These are phyloP conservation scores for Carex pumila DNA, from an alignment of 176 grass and related monocot genomes.

Conservation along the genomic window DNA sequence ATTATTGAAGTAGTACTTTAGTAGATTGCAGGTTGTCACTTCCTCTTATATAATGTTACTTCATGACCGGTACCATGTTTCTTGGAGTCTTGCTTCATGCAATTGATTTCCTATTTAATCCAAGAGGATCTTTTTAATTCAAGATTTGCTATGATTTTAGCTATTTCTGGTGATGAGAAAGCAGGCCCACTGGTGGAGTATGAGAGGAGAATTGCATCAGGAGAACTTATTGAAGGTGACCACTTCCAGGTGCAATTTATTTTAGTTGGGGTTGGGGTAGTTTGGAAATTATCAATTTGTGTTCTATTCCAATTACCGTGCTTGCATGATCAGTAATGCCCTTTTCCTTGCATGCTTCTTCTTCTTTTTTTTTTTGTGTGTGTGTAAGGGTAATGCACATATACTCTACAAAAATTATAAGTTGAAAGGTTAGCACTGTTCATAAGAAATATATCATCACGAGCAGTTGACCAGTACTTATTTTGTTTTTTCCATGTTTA, in stretches of 20 bases:
- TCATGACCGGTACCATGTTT: neutral
- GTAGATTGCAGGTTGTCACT: neutral
- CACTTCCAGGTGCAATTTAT: constrained; percentile 53
- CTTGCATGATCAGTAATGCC: neutral
- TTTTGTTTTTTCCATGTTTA: neutral
- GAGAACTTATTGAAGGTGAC: constrained; percentile 76
- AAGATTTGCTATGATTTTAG: constrained; percentile 10
- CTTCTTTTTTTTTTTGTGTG: neutral
- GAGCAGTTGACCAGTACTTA: neutral
- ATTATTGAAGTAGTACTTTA: neutral
- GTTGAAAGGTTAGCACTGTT: neutral
- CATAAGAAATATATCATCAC: neutral
- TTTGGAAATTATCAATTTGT: neutral
- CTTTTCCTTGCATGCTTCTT: neutral
- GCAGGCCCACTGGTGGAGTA: constrained; percentile 69
- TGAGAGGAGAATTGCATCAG: constrained; percentile 63
- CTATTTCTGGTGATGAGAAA: constrained; percentile 24
- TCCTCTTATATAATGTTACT: neutral
- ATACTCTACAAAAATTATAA: neutral
- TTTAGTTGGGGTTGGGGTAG: neutral
- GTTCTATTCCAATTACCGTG: neutral
- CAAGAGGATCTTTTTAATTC: neutral
- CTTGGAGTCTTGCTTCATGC: neutral
- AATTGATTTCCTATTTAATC: neutral
- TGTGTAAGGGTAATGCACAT: neutral